Percentiles rank a stretch among this genome's conserved stretches.
These are phyloP conservation scores for Lasiodiplodia citricola DNA, from an alignment of 2,329 filamentous ascomycete species.

Conservation along the genomic window DNA sequence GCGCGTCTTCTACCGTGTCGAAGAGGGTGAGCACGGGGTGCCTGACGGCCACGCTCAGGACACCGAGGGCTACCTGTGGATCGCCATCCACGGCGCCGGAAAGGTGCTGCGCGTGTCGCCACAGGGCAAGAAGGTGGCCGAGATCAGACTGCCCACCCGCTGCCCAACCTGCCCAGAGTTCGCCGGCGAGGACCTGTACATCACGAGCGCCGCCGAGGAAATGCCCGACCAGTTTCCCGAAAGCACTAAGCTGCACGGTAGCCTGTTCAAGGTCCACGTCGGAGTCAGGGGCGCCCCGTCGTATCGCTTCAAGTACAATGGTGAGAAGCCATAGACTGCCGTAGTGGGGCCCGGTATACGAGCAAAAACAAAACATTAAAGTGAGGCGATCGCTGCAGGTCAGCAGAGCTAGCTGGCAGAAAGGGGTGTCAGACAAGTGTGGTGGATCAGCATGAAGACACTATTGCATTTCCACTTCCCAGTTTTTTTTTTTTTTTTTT, in stretches of 20 bases:
- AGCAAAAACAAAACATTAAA: constrained; percentile 2
- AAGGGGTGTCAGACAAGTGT: constrained; percentile 4
- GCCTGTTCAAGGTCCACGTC: constrained; percentile 76
- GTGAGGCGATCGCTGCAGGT: constrained; percentile 17
- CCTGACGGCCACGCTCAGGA: constrained; percentile 89
- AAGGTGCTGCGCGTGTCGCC: constrained; percentile 77
- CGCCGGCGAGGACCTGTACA: constrained; percentile 73
- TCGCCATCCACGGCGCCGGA: constrained; percentile 79
- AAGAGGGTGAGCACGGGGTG: constrained; percentile 50
- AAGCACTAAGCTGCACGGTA: constrained; percentile 70
- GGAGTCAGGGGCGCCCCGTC: constrained; percentile 65
- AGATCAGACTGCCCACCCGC: constrained; percentile 76
- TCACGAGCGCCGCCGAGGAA: constrained; percentile 78
- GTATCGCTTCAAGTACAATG: constrained; percentile 37
- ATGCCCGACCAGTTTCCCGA: constrained; percentile 66
- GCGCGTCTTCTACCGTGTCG: constrained; percentile 75
- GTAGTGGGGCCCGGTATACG: constrained; percentile 20
- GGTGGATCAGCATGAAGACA: constrained; percentile 13
- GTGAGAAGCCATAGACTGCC: constrained; percentile 15
- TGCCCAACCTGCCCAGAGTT: constrained; percentile 85
- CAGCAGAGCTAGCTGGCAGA: not conserved
- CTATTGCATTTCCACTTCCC: not conserved
- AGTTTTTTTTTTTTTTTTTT: not conserved
- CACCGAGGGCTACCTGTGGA: constrained; percentile 85
- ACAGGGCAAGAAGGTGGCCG: constrained; percentile 72